These are phyloP conservation scores for Colletotrichum sansevieriae DNA, from an alignment of 2,329 filamentous ascomycete genomes.

Conservation along the genomic window DNA sequence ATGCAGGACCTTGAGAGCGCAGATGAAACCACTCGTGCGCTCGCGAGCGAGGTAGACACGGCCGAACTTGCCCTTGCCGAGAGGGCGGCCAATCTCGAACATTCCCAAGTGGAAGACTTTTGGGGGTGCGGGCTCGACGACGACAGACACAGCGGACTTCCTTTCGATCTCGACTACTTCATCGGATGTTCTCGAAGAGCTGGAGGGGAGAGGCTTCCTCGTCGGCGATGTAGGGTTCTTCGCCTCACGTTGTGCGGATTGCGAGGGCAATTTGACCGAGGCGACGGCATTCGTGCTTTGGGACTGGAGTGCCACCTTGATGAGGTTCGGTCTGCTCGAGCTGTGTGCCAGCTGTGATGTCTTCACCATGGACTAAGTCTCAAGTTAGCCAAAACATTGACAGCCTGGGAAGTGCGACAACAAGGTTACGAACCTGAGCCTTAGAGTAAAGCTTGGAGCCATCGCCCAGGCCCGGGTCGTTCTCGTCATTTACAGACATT, in stretches of 20 bases:
- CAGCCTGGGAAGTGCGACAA: not conserved
- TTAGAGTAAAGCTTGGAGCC: slow-evolving; percentile 73
- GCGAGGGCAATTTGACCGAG: slow-evolving; percentile 76
- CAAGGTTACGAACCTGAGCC: slow-evolving; percentile 73
- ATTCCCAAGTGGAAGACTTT: slow-evolving; percentile 88
- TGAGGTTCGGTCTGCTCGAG: slow-evolving; percentile 80
- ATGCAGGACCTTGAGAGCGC: slow-evolving; percentile 87
- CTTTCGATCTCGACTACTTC: slow-evolving; percentile 65
- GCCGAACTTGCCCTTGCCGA: slow-evolving; percentile 90
- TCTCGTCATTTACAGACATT: slow-evolving; percentile 91
- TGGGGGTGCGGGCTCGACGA: slow-evolving; percentile 68
- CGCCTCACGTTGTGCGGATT: slow-evolving; percentile 70
- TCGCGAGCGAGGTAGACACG: slow-evolving; percentile 88
- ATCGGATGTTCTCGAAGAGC: slow-evolving; percentile 57
- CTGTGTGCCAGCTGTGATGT: slow-evolving; percentile 61
- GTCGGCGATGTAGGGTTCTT: slow-evolving; percentile 63
- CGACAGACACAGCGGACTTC: slow-evolving; percentile 61
- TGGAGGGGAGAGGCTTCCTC: slow-evolving; percentile 62
- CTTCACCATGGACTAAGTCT: slow-evolving; percentile 49
- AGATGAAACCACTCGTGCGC: slow-evolving; percentile 83
- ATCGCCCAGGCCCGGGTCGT: slow-evolving; percentile 70
- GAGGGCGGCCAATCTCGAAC: slow-evolving; percentile 91
- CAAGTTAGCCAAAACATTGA: slow-evolving; percentile 54
- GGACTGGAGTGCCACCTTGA: slow-evolving; percentile 87
- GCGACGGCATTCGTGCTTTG: slow-evolving; percentile 76